Evolutionary conservation across 805 yeast species (phyloP), one percentile per base, ranked within the genome.

Genomic region (Yamadazyma ubonensis): DNA sequence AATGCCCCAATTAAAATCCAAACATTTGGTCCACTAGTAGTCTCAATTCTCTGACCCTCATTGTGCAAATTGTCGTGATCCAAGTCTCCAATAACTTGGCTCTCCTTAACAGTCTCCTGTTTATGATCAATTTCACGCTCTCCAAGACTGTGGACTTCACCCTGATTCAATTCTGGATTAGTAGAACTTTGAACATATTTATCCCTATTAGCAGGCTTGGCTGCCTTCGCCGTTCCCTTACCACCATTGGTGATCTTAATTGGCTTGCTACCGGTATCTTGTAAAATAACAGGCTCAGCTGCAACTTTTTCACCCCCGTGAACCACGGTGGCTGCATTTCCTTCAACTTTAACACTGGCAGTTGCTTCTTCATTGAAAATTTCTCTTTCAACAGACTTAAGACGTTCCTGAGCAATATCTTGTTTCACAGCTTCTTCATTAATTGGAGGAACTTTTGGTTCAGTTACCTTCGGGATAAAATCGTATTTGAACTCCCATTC

Each of bases 401-500:
- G 61, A 45, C 62, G 70, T 31, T 63, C 61, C 9, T 71, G 70
- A 21, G 73, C 74, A 43, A 67, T 62, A 35, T 76, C 79, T 45
- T 72, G 71, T 33, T 71, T 67, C 25, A 76, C 67, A 2, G 78
- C 70, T 38, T 76, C 76, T 30, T 70, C 70, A 43, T 70, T 63
- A 41, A 69, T 57, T 7, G 74, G 73, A 6, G 75, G 75, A 21
- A 68, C 60, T 47, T 68, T 69, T 12, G 73, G 72, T 36, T 61
- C 60, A 2, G 64, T 39, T 9, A 58, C 61, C 43, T 63, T 65
- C 11, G 75, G 75, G 34, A 69, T 58, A 48, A 65, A 70, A 50
- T 70, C 75, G 48, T 70, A 70, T 48, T 65, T 67, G 59, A 66
- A 70, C 60, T 75, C 69, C 78, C 80, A 66, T 54, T 75, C 67